Percentiles rank a stretch among this genome's conserved stretches.
Evolutionary conservation across 1,284 basidiomycete species (phyloP).

Genomic region (Mycosarcoma maydis): DNA sequence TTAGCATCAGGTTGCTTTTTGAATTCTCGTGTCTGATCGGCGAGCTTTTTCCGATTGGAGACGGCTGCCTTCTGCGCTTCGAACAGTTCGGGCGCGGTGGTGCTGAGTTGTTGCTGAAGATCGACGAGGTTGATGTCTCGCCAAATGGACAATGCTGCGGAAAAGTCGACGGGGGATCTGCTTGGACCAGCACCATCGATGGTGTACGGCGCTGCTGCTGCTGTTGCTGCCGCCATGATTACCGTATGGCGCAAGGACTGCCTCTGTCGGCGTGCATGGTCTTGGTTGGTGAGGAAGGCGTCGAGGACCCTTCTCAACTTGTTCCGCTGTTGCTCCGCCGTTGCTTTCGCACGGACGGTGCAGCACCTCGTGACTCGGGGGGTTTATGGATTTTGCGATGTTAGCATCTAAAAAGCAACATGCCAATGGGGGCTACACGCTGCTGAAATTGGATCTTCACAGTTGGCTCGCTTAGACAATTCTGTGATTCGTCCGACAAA

Average conservation of each 20-base stretch:
- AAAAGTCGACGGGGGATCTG: conserved; percentile 44
- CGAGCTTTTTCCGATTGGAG: conserved; percentile 56
- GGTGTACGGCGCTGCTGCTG: conserved; percentile 14
- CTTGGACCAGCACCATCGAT: conserved; percentile 24
- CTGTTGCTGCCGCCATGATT: conserved; percentile 13
- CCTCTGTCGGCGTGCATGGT: neutral
- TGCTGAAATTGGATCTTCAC: too few species aligned
- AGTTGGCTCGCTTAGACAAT: too few species aligned
- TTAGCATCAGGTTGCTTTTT: conserved; percentile 52
- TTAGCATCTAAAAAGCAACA: neutral
- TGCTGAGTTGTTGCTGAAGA: conserved; percentile 44
- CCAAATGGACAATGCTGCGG: conserved; percentile 53
- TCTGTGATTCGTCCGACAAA: too few species aligned
- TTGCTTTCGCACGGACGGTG: conserved; percentile 1
- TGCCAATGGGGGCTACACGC: too few species aligned
- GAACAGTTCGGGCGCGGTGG: conserved; percentile 35
- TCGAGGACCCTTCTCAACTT: neutral
- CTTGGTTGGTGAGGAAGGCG: neutral
- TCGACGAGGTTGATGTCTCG: conserved; percentile 43
- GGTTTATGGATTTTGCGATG: too few species aligned
- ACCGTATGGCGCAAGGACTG: neutral
- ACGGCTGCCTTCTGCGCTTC: conserved; percentile 56
- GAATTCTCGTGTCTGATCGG: conserved; percentile 63
- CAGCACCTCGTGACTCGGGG: too few species aligned
- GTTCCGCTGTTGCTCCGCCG: too few species aligned